Percentiles rank a stretch among this genome's conserved stretches.
phyloP scores from a whole-genome alignment of 225 moss, liverwort and hornwort species.

The Bryoerythrophyllum caledonicum region DNA sequence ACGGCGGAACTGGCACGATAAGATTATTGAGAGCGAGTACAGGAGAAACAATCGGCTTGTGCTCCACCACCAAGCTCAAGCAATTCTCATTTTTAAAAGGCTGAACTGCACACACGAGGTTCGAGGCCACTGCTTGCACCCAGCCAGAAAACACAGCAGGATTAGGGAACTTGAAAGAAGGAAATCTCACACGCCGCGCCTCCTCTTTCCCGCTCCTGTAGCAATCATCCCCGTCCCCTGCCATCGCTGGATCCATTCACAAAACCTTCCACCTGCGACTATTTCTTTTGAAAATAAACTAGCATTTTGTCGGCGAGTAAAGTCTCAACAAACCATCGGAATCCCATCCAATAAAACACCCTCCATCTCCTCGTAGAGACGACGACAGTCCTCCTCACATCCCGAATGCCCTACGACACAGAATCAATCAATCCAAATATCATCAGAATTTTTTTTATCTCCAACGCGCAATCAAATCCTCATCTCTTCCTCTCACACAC shows the following conservation, averaged over 20 bases:
- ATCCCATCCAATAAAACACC: background rate
- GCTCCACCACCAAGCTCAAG: conserved; percentile 26
- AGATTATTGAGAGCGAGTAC: conserved; percentile 47
- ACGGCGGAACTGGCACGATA: conserved; percentile 29
- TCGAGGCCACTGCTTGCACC: conserved; percentile 43
- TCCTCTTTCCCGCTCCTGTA: conserved; percentile 12
- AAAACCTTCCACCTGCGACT: background rate
- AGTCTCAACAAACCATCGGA: background rate
- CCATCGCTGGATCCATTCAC: conserved; percentile 32
- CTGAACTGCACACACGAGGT: conserved; percentile 31
- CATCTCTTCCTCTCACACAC: background rate
- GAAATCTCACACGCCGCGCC: conserved; percentile 15
- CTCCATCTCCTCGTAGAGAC: conserved; percentile 13
- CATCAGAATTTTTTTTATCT: background rate
- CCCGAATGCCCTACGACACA: background rate
- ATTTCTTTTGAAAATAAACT: background rate
- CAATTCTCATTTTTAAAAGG: conserved; percentile 33
- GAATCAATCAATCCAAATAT: conserved; percentile 17
- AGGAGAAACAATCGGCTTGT: conserved; percentile 42
- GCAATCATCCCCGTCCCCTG: conserved; percentile 29
- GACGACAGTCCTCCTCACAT: background rate
- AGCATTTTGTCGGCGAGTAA: conserved; percentile 24
- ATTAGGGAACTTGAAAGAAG: conserved; percentile 36
- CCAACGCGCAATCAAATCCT: background rate
- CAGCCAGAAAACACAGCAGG: conserved; percentile 39